A percentile compares a stretch with the other conserved stretches of the same genome.
Evolutionary conservation across 257 asterid genomes (phyloP).

Genomic region (Oldenlandia corymbosa): DNA sequence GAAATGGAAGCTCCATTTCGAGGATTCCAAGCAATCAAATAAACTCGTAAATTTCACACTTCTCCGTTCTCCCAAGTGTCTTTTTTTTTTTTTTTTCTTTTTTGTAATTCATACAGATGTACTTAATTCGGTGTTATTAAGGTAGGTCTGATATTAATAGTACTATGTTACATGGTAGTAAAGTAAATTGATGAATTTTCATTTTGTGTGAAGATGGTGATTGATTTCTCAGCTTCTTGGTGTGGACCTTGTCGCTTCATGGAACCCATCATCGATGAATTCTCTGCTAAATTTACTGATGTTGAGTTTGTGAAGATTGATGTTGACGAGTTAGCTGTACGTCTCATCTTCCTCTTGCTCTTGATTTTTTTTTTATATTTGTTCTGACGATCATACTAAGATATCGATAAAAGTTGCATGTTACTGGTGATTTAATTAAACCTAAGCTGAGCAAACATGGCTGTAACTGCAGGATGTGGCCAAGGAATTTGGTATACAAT

Average conservation of each 20-base stretch:
- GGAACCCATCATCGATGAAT: constrained; percentile 43
- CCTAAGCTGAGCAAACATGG: neutral
- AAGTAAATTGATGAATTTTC: neutral
- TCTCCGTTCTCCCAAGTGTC: too few relatives aligned
- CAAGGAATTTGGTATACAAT: constrained; percentile 19
- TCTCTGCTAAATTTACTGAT: constrained; percentile 46
- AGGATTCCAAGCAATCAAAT: constrained; percentile 45
- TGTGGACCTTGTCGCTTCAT: constrained; percentile 60
- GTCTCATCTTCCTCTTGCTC: constrained; percentile 6
- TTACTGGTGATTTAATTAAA: neutral
- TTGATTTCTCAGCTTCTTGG: constrained; percentile 73
- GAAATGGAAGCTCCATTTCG: constrained; percentile 52
- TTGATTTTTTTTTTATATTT: neutral
- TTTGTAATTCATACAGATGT: neutral
- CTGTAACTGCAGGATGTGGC: constrained; percentile 24
- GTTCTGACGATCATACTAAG: too few relatives aligned
- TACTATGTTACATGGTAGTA: too few relatives aligned
- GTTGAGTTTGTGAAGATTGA: constrained; percentile 72
- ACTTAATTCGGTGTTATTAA: neutral
- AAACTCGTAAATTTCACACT: constrained; percentile 42
- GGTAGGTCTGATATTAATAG: too few relatives aligned
- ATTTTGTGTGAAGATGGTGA: constrained; percentile 41
- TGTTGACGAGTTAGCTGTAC: constrained; percentile 55
- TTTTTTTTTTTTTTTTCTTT: too few relatives aligned
- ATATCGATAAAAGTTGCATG: neutral